A percentile compares a stretch with the other conserved stretches of the same genome.
These are phyloP conservation scores for Mercurialis annua DNA, from an alignment of 345 rosid species.

Conservation along the genomic window DNA sequence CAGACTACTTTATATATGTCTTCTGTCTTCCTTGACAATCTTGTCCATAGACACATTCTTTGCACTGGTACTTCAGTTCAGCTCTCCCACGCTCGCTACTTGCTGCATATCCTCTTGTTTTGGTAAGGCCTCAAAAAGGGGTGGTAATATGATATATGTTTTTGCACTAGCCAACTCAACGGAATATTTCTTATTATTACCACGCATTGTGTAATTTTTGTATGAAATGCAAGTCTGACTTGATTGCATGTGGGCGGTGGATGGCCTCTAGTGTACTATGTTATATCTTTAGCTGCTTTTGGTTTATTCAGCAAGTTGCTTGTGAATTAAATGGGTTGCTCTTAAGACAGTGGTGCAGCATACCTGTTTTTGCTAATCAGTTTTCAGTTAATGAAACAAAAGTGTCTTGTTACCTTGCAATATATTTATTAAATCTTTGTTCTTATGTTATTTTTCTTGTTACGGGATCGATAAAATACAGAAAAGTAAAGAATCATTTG, in stretches of 20 bases:
- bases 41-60: conserved; percentile 59
- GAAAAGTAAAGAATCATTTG: background rate
- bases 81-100: conserved; percentile 89
- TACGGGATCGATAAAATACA: background rate
- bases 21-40: conserved; percentile 36
- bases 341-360: background rate
- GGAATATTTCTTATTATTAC: background rate
- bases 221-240: conserved; percentile 6
- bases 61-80: conserved; percentile 96
- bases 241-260: background rate
- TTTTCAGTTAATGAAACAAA: background rate
- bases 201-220: background rate
- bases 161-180: background rate
- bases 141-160: background rate
- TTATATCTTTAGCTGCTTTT: background rate
- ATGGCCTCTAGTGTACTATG: background rate
- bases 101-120: conserved; percentile 79
- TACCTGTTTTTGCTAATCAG: background rate
- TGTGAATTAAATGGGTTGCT: background rate
- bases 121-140: conserved; percentile 54
- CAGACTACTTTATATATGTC: too few species aligned
- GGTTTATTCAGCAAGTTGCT: background rate
- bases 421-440: background rate
- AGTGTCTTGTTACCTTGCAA: background rate
- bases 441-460: background rate